phyloP scores from a whole-genome alignment of 2,329 filamentous ascomycete species.

The Xylariales sp. region DNA sequence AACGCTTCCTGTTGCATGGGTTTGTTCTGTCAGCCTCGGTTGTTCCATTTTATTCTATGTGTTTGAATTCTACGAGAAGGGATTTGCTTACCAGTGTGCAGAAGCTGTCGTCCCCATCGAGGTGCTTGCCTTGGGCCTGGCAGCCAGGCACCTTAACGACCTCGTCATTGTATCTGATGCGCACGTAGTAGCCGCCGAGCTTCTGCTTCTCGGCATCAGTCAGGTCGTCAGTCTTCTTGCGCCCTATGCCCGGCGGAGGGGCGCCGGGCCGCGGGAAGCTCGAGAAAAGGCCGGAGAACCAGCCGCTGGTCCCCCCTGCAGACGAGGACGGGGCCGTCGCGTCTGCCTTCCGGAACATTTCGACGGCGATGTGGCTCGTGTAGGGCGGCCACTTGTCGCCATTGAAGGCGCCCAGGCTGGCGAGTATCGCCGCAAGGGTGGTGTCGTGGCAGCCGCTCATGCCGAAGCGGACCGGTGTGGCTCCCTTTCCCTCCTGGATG shows the following conservation, averaged over 20 bases:
- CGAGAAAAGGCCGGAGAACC: conserved; percentile 28
- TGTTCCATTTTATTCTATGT: no score
- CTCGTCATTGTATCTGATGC: conserved; percentile 85
- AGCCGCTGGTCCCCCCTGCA: conserved; percentile 13
- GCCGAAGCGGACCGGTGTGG: conserved; percentile 61
- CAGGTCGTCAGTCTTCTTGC: conserved; percentile 55
- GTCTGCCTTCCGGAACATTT: conserved; percentile 67
- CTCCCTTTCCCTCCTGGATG: conserved; percentile 29
- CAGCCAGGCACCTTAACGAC: conserved; percentile 82
- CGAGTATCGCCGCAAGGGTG: conserved; percentile 74
- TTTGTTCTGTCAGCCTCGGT: no score
- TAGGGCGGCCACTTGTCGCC: conserved; percentile 81
- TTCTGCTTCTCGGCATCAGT: conserved; percentile 51
- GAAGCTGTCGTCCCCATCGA: conserved; percentile 81
- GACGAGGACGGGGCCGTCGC: conserved; percentile 7
- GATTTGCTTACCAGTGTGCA: conserved; percentile 84
- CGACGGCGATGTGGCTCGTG: conserved; percentile 85
- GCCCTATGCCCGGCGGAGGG: conserved; percentile 48
- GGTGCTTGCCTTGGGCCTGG: conserved; percentile 69
- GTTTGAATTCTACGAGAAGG: no score
- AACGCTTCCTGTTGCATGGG: conserved; percentile 73
- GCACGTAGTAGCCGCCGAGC: conserved; percentile 77
- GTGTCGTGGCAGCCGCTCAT: conserved; percentile 91
- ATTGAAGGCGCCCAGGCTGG: conserved; percentile 75
- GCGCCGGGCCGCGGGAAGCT: conserved; percentile 19